Percentiles rank a stretch among this genome's conserved stretches.
Conservation (phyloP, 2,329 filamentous ascomycete species). For the Penicillium sp. region DNA sequence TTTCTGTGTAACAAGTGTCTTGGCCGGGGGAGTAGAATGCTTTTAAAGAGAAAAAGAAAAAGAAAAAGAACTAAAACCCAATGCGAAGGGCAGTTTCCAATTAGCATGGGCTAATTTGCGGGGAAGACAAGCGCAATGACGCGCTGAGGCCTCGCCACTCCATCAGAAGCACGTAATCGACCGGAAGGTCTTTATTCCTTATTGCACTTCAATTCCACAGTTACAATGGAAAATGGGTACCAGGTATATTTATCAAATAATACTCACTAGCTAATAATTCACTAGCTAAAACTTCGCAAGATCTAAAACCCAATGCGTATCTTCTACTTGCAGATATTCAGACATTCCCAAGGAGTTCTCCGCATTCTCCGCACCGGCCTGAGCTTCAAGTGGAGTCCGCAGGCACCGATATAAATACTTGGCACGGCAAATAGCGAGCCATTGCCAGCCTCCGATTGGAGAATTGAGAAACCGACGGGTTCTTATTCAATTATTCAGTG, state of each 20-base stretch:
- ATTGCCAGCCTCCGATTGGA: conserved; percentile 10
- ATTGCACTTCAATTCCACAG: too few species aligned
- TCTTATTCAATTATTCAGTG: not conserved
- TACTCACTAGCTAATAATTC: too few species aligned
- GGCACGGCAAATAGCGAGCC: not conserved
- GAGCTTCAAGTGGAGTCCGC: not conserved
- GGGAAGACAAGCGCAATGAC: conserved; percentile 2
- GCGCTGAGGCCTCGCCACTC: conserved; percentile 4
- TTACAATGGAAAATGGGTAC: too few species aligned
- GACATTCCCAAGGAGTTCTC: too few species aligned
- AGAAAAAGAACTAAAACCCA: not conserved
- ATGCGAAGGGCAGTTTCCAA: not conserved
- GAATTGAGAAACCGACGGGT: not conserved
- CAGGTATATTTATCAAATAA: too few species aligned
- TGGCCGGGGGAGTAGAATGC: not conserved
- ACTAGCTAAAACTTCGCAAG: too few species aligned
- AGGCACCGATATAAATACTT: not conserved
- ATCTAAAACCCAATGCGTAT: too few species aligned
- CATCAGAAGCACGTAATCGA: conserved; percentile 2
- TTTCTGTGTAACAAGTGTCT: not conserved
- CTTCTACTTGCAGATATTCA: too few species aligned
- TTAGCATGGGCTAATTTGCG: not conserved
- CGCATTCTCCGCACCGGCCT: conserved; percentile 1
- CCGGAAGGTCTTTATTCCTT: too few species aligned
- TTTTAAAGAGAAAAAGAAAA: not conserved